Base-by-base conservation (phyloP, 257 asterid species). In the Plantago elongata region DNA sequence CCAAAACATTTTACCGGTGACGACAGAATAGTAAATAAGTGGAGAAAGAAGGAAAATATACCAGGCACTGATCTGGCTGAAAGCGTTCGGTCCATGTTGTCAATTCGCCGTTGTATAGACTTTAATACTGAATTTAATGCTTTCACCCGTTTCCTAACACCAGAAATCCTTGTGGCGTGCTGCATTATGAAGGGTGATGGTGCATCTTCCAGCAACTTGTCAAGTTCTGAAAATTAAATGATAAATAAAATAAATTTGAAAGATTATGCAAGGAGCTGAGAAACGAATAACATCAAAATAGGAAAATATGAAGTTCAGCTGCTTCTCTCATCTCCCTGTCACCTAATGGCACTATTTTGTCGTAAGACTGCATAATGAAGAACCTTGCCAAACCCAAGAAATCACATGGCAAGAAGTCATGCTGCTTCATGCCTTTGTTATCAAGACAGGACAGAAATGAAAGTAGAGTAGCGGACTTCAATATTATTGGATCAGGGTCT, bases 171-270 rank as follows among this genome's bases (percentile, higher is more conserved):
- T 17, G 88, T 83, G 9, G 96, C 94, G 13, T 89, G 96, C 79
- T 93, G 99, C 97, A 93, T 87, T 46, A 93, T 82, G 77, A 93
- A 93, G 47, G 97, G 94, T 22, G 89, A 78, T 10, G 97, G 99
- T 49, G 97, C 99, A 76, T 87, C 96, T 65, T 93, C 97, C 64
- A 93, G 77, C 76, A 93, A 76, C 63, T 77, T 86, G 77, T 93
- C 97, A 70, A 93, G 99, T 77, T 93, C 99, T 93, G 86, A 42
- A 62, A 51, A 51, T 34, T 51, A 69, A 14, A 64, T 42, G 50
- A 12, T 54, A 1, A 56, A 45, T 29, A 27, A 38, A 17, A 45
- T 61, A 30, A 67, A 69, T 0, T 1, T 52, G 37, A 51, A 51
- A 51, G 34, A 16, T 52, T 11, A 11, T n/a, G n/a, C n/a, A n/a